phyloP scores from a whole-genome alignment of 2,329 filamentous ascomycete species.

The Neofusicoccum umdonicola region DNA sequence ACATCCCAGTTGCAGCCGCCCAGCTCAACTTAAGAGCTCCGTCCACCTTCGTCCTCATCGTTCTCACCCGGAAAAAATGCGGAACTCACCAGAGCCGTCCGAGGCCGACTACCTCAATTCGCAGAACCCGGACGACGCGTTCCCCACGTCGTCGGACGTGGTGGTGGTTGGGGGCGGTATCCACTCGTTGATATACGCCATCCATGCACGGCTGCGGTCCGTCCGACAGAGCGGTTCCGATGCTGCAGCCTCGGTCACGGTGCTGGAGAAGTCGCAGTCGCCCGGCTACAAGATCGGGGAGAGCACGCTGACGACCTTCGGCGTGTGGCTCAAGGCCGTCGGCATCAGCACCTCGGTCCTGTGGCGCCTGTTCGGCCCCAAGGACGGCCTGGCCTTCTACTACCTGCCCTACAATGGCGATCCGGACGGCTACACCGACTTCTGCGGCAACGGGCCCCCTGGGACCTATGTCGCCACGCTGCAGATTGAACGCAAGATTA shows the following conservation, averaged over 20 bases:
- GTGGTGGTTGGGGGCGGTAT: not conserved
- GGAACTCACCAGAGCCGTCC: not conserved
- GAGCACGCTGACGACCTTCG: slow-evolving; percentile 4
- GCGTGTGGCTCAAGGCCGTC: slow-evolving; percentile 2
- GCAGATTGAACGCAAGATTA: not conserved
- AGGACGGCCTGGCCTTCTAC: slow-evolving; percentile 6
- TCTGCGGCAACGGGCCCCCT: not conserved
- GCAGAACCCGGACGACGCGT: not conserved
- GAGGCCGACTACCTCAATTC: not conserved
- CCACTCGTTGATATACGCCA: slow-evolving; percentile 23
- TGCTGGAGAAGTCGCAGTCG: slow-evolving; percentile 1
- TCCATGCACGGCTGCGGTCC: not conserved
- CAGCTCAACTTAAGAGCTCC: not conserved
- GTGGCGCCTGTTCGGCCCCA: slow-evolving; percentile 1
- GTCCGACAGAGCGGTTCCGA: not conserved
- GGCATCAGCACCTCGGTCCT: not conserved
- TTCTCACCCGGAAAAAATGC: not conserved
- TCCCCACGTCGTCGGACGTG: not conserved
- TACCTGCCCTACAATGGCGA: not conserved
- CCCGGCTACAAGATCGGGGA: slow-evolving; percentile 6
- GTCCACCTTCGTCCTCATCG: not conserved
- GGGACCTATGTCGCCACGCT: not conserved
- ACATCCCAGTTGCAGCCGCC: not conserved
- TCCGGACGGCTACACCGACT: not conserved
- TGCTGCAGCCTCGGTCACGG: not conserved